These are phyloP conservation scores for Plasmodium relictum DNA, from an alignment of 169 alveolate species.

Conservation along the genomic window DNA sequence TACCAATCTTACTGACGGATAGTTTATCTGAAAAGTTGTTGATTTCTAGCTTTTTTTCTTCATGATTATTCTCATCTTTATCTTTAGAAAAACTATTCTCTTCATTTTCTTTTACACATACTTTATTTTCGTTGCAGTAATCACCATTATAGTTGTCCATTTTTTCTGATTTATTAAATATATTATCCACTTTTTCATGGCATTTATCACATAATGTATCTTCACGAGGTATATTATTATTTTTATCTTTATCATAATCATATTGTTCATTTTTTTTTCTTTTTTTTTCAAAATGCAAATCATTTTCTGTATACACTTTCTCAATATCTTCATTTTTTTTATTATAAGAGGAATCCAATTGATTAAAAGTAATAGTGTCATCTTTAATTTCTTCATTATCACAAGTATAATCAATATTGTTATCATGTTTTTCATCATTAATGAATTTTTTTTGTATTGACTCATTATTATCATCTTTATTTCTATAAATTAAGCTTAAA, in stretches of 20 bases:
- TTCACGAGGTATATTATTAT: not conserved
- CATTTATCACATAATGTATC: too few species aligned
- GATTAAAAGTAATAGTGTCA: not conserved
- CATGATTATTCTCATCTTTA: not conserved
- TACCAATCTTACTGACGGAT: not conserved
- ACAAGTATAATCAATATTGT: not conserved
- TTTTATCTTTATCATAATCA: not conserved
- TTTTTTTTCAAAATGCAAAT: not conserved
- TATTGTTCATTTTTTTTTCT: not conserved
- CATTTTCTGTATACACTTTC: not conserved
- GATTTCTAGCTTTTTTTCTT: not conserved
- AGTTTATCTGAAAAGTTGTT: not conserved
- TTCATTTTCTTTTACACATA: not conserved
- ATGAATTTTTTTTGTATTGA: too few species aligned
- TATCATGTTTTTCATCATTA: not conserved
- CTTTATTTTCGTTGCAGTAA: too few species aligned
- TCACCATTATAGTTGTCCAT: too few species aligned
- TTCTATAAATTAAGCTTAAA: too few species aligned
- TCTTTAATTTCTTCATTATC: not conserved
- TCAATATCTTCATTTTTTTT: not conserved
- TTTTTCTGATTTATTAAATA: too few species aligned
- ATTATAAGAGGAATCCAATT: not conserved
- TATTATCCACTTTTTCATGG: too few species aligned
- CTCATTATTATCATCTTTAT: too few species aligned
- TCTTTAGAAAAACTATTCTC: not conserved